phyloP scores from a whole-genome alignment of 306 rosid genomes.

The Ochetophila trinervis region DNA sequence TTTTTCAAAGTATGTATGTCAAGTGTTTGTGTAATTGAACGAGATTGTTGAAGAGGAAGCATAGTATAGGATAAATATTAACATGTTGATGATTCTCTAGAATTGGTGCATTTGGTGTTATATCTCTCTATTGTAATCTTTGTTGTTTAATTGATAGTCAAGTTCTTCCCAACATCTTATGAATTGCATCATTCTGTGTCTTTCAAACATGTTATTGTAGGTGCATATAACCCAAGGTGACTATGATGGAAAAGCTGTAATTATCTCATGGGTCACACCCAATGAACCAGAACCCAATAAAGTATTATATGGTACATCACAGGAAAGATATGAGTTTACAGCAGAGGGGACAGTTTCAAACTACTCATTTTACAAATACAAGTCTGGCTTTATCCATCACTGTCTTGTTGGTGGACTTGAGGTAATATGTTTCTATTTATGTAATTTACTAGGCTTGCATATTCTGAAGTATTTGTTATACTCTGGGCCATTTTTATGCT shows the following conservation, averaged over 20 bases:
- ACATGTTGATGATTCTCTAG: background rate
- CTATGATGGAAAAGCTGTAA: conserved; percentile 87
- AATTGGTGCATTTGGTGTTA: background rate
- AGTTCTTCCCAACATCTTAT: background rate
- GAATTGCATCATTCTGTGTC: background rate
- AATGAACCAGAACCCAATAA: conserved; percentile 58
- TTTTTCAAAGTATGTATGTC: too few relatives aligned
- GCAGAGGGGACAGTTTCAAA: conserved; percentile 54
- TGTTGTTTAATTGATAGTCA: background rate
- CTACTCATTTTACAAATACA: conserved; percentile 74
- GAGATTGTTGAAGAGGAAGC: too few relatives aligned
- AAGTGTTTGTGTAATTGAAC: too few relatives aligned
- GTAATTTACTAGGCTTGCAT: background rate
- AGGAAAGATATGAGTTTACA: conserved; percentile 34
- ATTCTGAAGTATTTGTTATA: background rate
- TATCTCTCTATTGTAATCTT: background rate
- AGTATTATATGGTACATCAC: conserved; percentile 64
- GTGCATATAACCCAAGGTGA: conserved; percentile 98
- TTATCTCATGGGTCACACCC: conserved; percentile 83
- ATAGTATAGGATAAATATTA: background rate
- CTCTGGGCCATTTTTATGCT: background rate
- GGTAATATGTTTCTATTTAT: conserved; percentile 40
- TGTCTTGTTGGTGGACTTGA: conserved; percentile 73
- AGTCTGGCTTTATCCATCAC: conserved; percentile 89
- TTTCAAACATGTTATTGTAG: conserved; percentile 35